Conservation (phyloP, 2,329 filamentous ascomycete genomes). For the Diaporthe aspalathi region DNA sequence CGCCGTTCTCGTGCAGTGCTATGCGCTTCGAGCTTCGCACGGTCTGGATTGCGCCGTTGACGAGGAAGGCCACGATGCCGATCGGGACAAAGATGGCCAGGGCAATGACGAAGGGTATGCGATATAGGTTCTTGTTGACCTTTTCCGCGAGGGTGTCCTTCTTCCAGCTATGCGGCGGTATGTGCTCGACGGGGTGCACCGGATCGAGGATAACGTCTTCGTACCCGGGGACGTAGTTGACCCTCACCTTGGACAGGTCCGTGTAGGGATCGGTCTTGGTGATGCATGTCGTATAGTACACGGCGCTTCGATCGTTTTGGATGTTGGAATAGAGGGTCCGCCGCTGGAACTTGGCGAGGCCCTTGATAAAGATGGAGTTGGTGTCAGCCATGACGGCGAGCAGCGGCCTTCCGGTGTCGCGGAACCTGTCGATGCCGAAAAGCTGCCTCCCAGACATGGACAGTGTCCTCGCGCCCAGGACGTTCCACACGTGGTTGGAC, state of each 20-base stretch:
- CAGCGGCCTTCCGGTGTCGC: constrained; percentile 83
- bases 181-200: constrained; percentile 66
- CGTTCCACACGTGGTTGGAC: constrained; percentile 79
- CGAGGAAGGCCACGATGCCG: constrained; percentile 75
- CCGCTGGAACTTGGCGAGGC: constrained; percentile 79
- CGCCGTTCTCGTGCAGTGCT: constrained; percentile 77
- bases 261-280: constrained; percentile 81
- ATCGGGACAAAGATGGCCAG: constrained; percentile 80
- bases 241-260: constrained; percentile 72
- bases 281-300: constrained; percentile 86
- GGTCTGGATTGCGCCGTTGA: constrained; percentile 82
- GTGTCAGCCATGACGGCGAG: constrained; percentile 85
- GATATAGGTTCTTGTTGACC: constrained; percentile 54
- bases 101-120: constrained; percentile 72
- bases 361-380: constrained; percentile 86
- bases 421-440: constrained; percentile 87
- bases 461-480: constrained; percentile 82
- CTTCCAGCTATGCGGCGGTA: constrained; percentile 48
- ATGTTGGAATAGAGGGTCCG: constrained; percentile 88
- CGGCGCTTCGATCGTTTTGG: constrained; percentile 83
- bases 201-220: constrained; percentile 81
- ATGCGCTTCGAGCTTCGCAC: constrained; percentile 80
- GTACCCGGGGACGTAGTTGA: constrained; percentile 81
- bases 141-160: constrained; percentile 40
- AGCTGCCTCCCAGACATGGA: constrained; percentile 88